Conservation (phyloP, 2,329 filamentous ascomycete species). For the Herpomyces periplanetae region DNA sequence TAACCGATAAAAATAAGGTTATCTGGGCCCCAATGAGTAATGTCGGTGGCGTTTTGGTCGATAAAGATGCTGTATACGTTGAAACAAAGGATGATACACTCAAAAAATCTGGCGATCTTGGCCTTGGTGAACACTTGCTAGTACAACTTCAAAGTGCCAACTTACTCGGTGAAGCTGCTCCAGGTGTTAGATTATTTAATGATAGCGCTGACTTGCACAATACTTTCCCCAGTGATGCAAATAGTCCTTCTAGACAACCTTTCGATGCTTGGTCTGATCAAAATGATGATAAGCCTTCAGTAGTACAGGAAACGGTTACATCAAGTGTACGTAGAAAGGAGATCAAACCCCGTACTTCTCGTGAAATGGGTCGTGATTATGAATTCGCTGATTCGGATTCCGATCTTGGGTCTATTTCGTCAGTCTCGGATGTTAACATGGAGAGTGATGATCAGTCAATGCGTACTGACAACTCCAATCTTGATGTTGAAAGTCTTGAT, state of each 20-base stretch:
- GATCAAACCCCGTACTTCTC: too few species aligned
- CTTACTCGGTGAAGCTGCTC: constrained; percentile 40
- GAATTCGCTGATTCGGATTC: constrained; percentile 91
- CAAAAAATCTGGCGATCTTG: constrained; percentile 18
- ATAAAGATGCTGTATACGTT: constrained; percentile 86
- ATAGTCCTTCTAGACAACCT: constrained; percentile 6
- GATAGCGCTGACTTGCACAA: constrained; percentile 15
- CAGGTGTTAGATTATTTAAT: constrained; percentile 50
- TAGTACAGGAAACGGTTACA: too few species aligned
- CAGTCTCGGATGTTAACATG: constrained; percentile 14
- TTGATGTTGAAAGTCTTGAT: constrained; percentile 13
- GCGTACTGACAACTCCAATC: constrained; percentile 9
- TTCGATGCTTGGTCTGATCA: too few species aligned
- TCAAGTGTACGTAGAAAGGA: too few species aligned
- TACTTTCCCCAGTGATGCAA: constrained; percentile 6
- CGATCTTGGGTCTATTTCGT: constrained; percentile 56
- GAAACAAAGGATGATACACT: constrained; percentile 33
- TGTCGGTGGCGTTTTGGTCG: constrained; percentile 71
- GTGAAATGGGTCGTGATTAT: constrained; percentile 22
- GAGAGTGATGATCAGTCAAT: constrained; percentile 11
- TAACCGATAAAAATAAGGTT: constrained; percentile 89
- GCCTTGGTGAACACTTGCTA: constrained; percentile 82
- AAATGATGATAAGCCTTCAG: too few species aligned
- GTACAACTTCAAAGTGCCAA: constrained; percentile 50
- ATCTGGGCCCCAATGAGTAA: constrained; percentile 94